Conservation (phyloP, 257 asterid species). For the Nicotiana otophora region DNA sequence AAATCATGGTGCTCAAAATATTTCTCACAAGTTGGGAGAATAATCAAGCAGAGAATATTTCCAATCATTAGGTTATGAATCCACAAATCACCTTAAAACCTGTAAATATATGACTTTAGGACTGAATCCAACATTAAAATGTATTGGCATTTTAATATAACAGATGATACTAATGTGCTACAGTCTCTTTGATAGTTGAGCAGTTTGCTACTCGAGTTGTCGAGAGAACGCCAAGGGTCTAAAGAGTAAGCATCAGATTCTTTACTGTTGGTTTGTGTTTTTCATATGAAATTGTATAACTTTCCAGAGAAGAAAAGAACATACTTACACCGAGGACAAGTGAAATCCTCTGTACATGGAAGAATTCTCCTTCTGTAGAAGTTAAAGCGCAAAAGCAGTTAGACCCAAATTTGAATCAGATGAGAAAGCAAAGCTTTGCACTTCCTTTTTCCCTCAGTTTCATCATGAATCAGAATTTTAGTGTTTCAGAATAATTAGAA, state of each 20-base stretch:
- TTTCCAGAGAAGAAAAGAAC: background rate
- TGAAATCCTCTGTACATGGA: conserved; percentile 29
- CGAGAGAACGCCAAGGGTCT: background rate
- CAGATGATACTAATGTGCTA: background rate
- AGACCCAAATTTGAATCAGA: conserved; percentile 11
- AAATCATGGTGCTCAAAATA: background rate
- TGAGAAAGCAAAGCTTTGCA: background rate
- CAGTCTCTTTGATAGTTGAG: background rate
- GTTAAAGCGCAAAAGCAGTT: conserved; percentile 15
- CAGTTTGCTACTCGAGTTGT: background rate
- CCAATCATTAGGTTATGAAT: background rate
- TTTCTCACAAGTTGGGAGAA: background rate
- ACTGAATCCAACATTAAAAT: background rate
- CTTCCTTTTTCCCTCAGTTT: background rate
- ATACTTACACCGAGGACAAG: conserved; percentile 38
- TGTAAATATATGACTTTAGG: background rate
- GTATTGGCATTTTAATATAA: background rate
- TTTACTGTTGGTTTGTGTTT: background rate
- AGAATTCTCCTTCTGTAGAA: conserved; percentile 32
- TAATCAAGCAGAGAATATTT: background rate
- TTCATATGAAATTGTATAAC: background rate
- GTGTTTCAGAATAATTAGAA: conserved; percentile 7
- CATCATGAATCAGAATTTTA: conserved; percentile 3
- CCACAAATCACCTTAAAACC: background rate
- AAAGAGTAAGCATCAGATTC: background rate